A percentile compares a stretch with the other conserved stretches of the same genome.
These are phyloP conservation scores for Pycnococcus provasolii DNA, from an alignment of 139 green algal genomes.

Conservation along the genomic window DNA sequence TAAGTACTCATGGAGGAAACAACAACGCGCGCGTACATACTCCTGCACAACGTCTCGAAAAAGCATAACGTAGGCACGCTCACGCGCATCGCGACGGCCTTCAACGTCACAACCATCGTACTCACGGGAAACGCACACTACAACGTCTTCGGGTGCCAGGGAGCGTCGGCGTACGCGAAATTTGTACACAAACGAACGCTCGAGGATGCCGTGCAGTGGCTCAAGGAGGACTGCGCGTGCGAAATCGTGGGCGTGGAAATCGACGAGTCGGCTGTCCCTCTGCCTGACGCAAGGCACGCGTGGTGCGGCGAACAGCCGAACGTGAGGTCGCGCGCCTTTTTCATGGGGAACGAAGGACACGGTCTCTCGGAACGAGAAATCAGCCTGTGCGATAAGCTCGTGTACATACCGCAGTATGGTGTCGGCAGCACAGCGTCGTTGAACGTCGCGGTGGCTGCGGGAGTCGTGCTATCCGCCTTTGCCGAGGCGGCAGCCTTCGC, in stretches of 20 bases:
- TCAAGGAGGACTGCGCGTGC: slow-evolving; percentile 30
- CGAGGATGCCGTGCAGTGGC: slow-evolving; percentile 41
- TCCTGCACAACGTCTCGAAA: slow-evolving; percentile 65
- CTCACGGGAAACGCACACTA: slow-evolving; percentile 58
- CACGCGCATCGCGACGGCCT: slow-evolving; percentile 50
- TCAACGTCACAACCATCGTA: slow-evolving; percentile 41
- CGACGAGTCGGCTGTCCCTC: slow-evolving; percentile 40
- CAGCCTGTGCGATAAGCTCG: slow-evolving; percentile 66
- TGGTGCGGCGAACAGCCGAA: neutral
- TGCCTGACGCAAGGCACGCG: slow-evolving; percentile 18
- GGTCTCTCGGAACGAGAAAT: slow-evolving; percentile 66
- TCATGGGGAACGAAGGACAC: slow-evolving; percentile 24
- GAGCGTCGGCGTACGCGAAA: slow-evolving; percentile 45
- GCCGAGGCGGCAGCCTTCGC: slow-evolving; percentile 21
- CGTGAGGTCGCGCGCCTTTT: slow-evolving; percentile 5
- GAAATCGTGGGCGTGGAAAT: slow-evolving; percentile 82
- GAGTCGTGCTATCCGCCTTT: slow-evolving; percentile 86
- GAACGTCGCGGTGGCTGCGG: slow-evolving; percentile 77
- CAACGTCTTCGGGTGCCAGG: slow-evolving; percentile 80
- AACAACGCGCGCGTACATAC: slow-evolving; percentile 26
- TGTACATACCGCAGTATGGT: slow-evolving; percentile 81
- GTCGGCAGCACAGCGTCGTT: slow-evolving; percentile 68
- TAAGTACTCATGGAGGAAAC: too few relatives aligned
- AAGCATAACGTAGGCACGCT: slow-evolving; percentile 46
- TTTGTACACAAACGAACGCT: slow-evolving; percentile 55